Evolutionary conservation across 306 rosid genomes (phyloP), one percentile per base, ranked within the genome.

Genomic region (Acacia acuminata): DNA sequence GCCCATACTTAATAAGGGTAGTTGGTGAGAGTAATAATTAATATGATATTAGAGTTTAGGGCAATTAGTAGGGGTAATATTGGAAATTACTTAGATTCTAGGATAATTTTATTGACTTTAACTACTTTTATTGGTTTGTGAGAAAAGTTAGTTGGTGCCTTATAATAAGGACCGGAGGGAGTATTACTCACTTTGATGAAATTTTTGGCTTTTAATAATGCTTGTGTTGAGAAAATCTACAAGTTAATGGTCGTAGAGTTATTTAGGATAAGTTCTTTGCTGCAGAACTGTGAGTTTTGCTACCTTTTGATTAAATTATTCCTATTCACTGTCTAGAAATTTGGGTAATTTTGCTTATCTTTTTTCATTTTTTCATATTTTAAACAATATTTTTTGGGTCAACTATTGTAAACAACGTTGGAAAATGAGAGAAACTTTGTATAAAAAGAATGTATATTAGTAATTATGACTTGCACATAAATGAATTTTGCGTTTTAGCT

Each of bases 141-240:
- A n/a, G n/a, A n/a, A n/a, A n/a, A n/a, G n/a, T n/a, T n/a, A n/a
- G n/a, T n/a, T n/a, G n/a, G n/a, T n/a, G n/a, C n/a, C n/a, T n/a
- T n/a, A n/a, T n/a, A n/a, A n/a, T n/a, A n/a, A n/a, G n/a, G n/a
- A n/a, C n/a, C n/a, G n/a, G n/a, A n/a, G n/a, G n/a, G n/a, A n/a
- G n/a, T n/a, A 22, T 80, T 51, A 27, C 24, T 19, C 56, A 61
- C 50, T 43, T 20, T 19, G 42, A 38, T 82, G 69, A 76, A 75
- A 53, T 12, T 17, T 67, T 73, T 75, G 75, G 75, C 40, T 65
- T 27, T 40, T 71, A 80, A 40, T 42, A 71, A 76, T 76, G 71
- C 65, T 58, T 58, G 67, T 51, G 19, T 20, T 4, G 5, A 12
- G 51, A 20, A 42, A 38, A 40, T n/a, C 53, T 10, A 10, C 2